Conservation (phyloP, 768 basidiomycete genomes). For the Pleurotus ostreatus region DNA sequence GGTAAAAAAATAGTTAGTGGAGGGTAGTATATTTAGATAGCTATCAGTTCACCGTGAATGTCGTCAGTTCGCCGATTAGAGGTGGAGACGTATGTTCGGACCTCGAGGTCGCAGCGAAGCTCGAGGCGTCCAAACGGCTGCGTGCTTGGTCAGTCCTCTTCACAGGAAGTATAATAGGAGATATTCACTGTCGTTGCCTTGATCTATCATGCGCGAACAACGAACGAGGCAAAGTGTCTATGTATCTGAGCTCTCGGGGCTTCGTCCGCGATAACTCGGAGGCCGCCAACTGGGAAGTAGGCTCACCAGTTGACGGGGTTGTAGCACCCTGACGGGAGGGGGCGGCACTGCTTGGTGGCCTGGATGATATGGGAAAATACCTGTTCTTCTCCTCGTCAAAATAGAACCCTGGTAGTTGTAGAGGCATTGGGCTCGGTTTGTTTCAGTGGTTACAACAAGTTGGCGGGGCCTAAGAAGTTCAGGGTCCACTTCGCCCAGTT, state of each 20-base stretch:
- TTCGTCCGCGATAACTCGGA: neutral
- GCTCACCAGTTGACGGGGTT: no score
- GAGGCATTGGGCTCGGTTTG: slow-evolving; percentile 31
- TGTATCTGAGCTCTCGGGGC: neutral
- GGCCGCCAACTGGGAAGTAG: neutral
- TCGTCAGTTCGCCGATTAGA: slow-evolving; percentile 35
- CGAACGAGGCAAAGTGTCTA: neutral
- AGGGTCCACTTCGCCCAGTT: no score
- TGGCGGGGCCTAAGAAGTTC: no score
- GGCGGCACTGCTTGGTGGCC: slow-evolving; percentile 19
- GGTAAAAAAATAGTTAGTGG: neutral
- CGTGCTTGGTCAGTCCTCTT: neutral
- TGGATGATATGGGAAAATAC: slow-evolving; percentile 52
- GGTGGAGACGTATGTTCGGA: slow-evolving; percentile 23
- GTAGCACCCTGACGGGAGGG: slow-evolving; percentile 5
- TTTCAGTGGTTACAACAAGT: no score
- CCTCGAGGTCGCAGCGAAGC: slow-evolving; percentile 30
- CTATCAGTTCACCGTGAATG: slow-evolving; percentile 41
- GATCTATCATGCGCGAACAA: neutral
- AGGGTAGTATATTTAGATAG: neutral
- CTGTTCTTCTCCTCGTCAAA: slow-evolving; percentile 49
- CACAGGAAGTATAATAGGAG: neutral
- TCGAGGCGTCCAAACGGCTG: neutral
- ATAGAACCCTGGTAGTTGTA: slow-evolving; percentile 51
- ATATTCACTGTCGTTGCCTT: neutral